Base-by-base conservation (phyloP, 148 eudicot genomes). In the Chenopodium quinoa region DNA sequence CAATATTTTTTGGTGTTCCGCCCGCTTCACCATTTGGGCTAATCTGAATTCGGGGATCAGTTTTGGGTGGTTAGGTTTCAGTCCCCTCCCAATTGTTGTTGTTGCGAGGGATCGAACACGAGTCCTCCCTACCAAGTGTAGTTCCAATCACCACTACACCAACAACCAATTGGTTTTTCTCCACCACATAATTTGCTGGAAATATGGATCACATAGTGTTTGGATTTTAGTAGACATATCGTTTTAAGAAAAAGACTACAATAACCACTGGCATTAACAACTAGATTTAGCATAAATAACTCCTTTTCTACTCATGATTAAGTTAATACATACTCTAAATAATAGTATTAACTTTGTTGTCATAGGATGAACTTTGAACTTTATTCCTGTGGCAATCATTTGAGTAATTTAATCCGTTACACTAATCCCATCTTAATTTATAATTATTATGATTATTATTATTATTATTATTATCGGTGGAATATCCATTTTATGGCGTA, bases 401-500 rank as follows among this genome's bases (percentile, higher is more conserved):
- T 20, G 56, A 73, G 47, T 73, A 8, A 46, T 73, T 73, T 71
- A 71, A 71, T 73, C 19, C 25, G 58, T 73, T 73, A 46, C 56
- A 22, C 60, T n/a, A 73, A 48, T 46, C 76, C 58, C 76, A n/a
- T 73, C 58, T 71, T 20, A 37, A 19, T 34, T 4, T 6, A 62
- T 20, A 14, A 29, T 29, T 29, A 0, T 12, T 67, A 71, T 37
- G 5, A 71, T 34, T n/a, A n/a, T n/a, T n/a, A n/a, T n/a, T 17
- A 22, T 9, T 40, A 37, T 44, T 46, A 66, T 25, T 23, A 47
- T 46, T 46, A 73, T 47, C 17, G 47, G 14, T 56, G 27, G 67
- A 77, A 77, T 77, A 77, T 77, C 69, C 79, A 77, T 77, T 34
- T 64, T 14, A 37, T 25, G 22, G 71, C 76, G 75, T 47, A 73